These are phyloP conservation scores for Trichoderma koningii DNA, from an alignment of 2,329 filamentous ascomycete species.

Conservation along the genomic window DNA sequence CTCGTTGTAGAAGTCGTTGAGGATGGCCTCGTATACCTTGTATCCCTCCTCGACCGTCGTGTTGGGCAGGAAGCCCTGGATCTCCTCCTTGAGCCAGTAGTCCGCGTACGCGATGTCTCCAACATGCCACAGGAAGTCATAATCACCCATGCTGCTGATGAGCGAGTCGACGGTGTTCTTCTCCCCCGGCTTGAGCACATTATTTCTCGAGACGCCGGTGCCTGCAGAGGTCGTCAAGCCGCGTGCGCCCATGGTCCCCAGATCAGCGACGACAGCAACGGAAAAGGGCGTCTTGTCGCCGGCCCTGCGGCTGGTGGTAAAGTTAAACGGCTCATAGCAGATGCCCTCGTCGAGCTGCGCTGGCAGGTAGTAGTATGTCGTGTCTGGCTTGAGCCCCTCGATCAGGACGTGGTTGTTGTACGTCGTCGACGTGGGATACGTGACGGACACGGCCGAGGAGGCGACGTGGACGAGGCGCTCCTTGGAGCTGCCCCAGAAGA, in stretches of 20 bases:
- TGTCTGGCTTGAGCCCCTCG: constrained; percentile 14
- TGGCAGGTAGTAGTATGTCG: constrained; percentile 21
- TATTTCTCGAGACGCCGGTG: constrained; percentile 3
- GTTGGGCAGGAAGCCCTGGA: constrained; percentile 22
- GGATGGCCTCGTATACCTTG: constrained; percentile 17
- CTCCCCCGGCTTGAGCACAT: constrained; percentile 16
- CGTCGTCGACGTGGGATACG: constrained; percentile 21
- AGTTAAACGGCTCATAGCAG: constrained; percentile 22
- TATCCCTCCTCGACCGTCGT: constrained; percentile 21
- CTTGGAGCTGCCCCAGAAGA: constrained; percentile 14
- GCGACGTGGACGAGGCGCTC: constrained; percentile 14
- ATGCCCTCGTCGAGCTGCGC: constrained; percentile 9
- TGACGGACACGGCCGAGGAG: constrained; percentile 18
- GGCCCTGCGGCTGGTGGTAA: constrained; percentile 16
- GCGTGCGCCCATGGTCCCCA: constrained; percentile 18
- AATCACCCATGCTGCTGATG: constrained; percentile 10
- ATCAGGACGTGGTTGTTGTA: constrained; percentile 24
- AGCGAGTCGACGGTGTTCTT: constrained; percentile 21
- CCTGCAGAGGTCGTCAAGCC: constrained; percentile 7
- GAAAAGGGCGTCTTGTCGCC: constrained; percentile 18
- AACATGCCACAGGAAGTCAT: constrained; percentile 19
- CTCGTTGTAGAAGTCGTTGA: constrained; percentile 21
- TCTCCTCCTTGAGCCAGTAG: constrained; percentile 24
- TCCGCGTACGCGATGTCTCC: constrained; percentile 22
- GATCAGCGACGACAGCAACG: constrained; percentile 13